Percentiles rank a stretch among this genome's conserved stretches.
Evolutionary conservation across 768 basidiomycete species (phyloP).

Genomic region (Mycena vitilis): DNA sequence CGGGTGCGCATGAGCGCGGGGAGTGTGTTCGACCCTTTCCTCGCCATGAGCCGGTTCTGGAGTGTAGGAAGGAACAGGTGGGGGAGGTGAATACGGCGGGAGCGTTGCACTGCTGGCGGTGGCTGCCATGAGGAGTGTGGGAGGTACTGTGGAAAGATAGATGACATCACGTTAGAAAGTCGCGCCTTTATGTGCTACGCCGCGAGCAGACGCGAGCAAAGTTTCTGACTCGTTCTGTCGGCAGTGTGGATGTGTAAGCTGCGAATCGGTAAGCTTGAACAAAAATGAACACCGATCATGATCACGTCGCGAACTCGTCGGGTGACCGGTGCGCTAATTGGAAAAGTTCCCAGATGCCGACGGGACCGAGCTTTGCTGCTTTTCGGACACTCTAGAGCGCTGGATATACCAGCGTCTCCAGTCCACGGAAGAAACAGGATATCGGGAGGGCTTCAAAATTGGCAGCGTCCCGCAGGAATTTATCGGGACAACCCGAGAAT

Average conservation of each 20-base stretch:
- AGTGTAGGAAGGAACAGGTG: constrained; percentile 69
- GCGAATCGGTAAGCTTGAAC: neutral
- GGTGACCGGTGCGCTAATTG: too few relatives aligned
- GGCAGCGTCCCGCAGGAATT: too few relatives aligned
- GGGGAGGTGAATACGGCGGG: constrained; percentile 67
- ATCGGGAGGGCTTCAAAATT: too few relatives aligned
- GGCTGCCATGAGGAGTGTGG: neutral
- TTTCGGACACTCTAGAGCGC: too few relatives aligned
- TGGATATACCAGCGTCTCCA: too few relatives aligned
- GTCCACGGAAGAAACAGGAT: too few relatives aligned
- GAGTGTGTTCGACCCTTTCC: constrained; percentile 63
- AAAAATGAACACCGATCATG: too few relatives aligned
- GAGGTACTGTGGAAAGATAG: neutral
- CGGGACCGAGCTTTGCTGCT: too few relatives aligned
- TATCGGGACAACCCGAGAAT: neutral
- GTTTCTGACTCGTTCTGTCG: constrained; percentile 14
- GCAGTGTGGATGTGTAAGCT: constrained; percentile 22
- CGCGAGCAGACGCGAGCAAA: too few relatives aligned
- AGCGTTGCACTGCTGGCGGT: constrained; percentile 40
- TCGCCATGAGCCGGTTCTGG: constrained; percentile 64
- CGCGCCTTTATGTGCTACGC: constrained; percentile 23
- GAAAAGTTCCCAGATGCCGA: too few relatives aligned
- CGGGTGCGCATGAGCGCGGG: constrained; percentile 37
- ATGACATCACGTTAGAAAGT: neutral
- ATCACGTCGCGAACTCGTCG: too few relatives aligned